phyloP scores from a whole-genome alignment of 2,329 filamentous ascomycete species.

The Thyridium curvatum region DNA sequence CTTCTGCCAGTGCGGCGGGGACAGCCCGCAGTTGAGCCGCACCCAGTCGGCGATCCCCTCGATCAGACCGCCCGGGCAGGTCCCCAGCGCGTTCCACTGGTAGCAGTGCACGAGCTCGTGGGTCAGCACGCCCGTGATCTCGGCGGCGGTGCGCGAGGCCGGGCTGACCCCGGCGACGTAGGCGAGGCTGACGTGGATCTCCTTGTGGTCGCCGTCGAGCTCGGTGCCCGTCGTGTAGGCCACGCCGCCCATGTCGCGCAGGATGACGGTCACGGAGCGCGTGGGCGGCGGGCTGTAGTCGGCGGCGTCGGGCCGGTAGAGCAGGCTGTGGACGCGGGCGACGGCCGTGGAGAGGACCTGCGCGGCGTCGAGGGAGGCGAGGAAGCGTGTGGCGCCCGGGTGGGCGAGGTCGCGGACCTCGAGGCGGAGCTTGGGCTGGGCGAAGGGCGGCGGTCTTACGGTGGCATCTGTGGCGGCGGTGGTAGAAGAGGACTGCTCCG shows the following conservation, averaged over 20 bases:
- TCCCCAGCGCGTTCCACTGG: conserved; percentile 64
- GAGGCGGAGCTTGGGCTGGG: conserved; percentile 51
- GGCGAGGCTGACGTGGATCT: conserved; percentile 78
- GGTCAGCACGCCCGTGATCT: conserved; percentile 77
- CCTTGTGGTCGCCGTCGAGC: conserved; percentile 81
- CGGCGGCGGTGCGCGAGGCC: conserved; percentile 37
- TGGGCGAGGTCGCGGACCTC: conserved; percentile 53
- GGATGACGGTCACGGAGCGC: conserved; percentile 76
- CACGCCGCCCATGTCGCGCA: conserved; percentile 75
- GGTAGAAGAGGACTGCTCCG: not conserved
- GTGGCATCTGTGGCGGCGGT: not conserved
- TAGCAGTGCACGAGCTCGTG: conserved; percentile 96
- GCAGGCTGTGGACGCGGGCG: conserved; percentile 59
- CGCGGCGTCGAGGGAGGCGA: conserved; percentile 57
- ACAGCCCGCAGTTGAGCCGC: conserved; percentile 64
- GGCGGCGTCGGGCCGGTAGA: conserved; percentile 54
- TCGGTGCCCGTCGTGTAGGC: conserved; percentile 82
- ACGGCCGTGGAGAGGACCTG: conserved; percentile 58
- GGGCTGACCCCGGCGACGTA: conserved; percentile 56
- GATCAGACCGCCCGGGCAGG: conserved; percentile 69
- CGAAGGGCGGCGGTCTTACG: conserved; percentile 20
- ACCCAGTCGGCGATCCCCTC: conserved; percentile 96
- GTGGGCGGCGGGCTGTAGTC: conserved; percentile 51
- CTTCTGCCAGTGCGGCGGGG: conserved; percentile 77
- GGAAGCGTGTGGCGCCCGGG: conserved; percentile 59